Evolutionary conservation across 192 early-diverging fungal species (phyloP).

Genomic region (Rhizoclosmatium globosum): DNA sequence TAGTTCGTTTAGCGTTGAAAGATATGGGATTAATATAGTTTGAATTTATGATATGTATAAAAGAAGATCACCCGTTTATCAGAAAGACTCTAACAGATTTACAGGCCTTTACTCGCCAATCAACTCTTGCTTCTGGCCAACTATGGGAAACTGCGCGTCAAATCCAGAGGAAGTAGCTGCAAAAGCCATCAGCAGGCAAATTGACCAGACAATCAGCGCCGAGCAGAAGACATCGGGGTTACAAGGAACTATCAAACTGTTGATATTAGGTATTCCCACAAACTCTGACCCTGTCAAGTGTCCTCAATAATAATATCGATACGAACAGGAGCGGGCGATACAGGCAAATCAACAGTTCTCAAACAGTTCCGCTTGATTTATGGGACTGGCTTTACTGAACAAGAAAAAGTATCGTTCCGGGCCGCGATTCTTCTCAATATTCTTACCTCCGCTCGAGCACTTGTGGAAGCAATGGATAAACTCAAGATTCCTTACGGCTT

Average conservation of each 20-base stretch:
- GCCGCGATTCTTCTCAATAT: slow-evolving; percentile 94
- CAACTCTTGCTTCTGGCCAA: no score
- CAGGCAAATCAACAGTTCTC: slow-evolving; percentile 94
- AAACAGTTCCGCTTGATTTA: slow-evolving; percentile 99
- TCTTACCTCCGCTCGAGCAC: slow-evolving; percentile 90
- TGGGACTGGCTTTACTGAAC: slow-evolving; percentile 87
- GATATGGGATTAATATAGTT: not conserved
- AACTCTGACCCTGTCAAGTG: not conserved
- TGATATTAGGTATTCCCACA: slow-evolving; percentile 32
- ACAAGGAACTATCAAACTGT: slow-evolving; percentile 36
- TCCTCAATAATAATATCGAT: not conserved
- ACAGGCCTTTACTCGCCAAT: no score
- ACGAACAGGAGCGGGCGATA: slow-evolving; percentile 86
- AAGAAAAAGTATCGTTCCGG: slow-evolving; percentile 88
- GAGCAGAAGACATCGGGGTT: slow-evolving; percentile 25
- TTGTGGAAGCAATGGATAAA: slow-evolving; percentile 92
- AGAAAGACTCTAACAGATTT: not conserved
- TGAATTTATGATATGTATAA: not conserved
- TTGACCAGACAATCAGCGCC: slow-evolving; percentile 29
- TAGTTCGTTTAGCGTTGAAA: not conserved
- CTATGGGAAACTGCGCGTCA: not conserved
- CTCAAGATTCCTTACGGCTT: slow-evolving; percentile 76
- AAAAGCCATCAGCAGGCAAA: slow-evolving; percentile 13
- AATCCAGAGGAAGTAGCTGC: not conserved
- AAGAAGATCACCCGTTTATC: not conserved